Evolutionary conservation across 2,329 filamentous ascomycete genomes (phyloP).

Genomic region (Ambrosiella cleistominuta): DNA sequence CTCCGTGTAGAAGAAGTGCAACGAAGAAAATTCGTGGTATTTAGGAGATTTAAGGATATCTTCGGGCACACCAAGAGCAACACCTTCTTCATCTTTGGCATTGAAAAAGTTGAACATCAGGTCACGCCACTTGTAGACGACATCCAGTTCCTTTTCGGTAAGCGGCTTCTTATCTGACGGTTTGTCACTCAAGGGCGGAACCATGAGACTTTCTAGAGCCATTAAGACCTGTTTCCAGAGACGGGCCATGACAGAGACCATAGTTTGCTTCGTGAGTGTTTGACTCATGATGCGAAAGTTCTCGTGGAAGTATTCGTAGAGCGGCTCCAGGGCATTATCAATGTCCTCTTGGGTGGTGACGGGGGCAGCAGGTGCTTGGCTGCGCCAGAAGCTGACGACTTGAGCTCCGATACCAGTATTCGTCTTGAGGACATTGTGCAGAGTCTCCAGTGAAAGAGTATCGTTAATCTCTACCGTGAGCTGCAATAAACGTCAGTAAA

Average conservation of each 20-base stretch:
- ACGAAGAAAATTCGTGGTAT: constrained; percentile 88
- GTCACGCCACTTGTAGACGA: constrained; percentile 88
- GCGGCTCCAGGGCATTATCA: constrained; percentile 61
- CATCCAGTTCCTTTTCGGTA: constrained; percentile 73
- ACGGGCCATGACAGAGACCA: constrained; percentile 95
- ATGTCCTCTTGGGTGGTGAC: constrained; percentile 55
- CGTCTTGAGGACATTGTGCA: constrained; percentile 55
- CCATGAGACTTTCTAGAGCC: constrained; percentile 75
- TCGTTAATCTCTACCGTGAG: constrained; percentile 85
- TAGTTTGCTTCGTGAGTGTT: constrained; percentile 84
- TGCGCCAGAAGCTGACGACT: constrained; percentile 51
- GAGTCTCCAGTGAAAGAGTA: constrained; percentile 65
- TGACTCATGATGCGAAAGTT: constrained; percentile 99
- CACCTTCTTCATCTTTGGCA: constrained; percentile 67
- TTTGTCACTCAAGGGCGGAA: constrained; percentile 90
- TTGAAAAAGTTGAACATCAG: constrained; percentile 91
- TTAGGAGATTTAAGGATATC: constrained; percentile 93
- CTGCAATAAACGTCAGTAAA: constrained; percentile 25
- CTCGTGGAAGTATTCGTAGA: constrained; percentile 92
- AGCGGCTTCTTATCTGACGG: constrained; percentile 71
- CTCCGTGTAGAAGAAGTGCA: constrained; percentile 98
- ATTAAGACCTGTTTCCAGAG: constrained; percentile 95
- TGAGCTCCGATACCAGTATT: constrained; percentile 47
- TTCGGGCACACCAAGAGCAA: constrained; percentile 72
- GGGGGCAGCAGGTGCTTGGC: constrained; percentile 31